A percentile compares a stretch with the other conserved stretches of the same genome.
Conservation (phyloP, 1,284 basidiomycete genomes). For the Marasmius sp. region DNA sequence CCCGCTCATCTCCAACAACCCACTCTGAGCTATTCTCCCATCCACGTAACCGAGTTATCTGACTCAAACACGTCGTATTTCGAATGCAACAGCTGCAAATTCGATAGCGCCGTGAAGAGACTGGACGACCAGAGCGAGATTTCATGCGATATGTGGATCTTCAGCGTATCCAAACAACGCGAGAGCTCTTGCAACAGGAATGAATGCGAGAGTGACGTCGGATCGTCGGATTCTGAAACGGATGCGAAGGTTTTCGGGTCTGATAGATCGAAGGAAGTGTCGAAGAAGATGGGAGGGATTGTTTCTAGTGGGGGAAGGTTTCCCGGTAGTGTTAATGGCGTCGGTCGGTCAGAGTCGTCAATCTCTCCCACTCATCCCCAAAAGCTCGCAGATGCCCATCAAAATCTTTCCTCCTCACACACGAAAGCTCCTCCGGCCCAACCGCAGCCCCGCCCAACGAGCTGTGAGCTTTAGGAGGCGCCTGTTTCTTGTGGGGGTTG, state of each 20-base stretch:
- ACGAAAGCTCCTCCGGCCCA: constrained; percentile 70
- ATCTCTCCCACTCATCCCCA: constrained; percentile 75
- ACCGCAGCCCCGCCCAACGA: constrained; percentile 74
- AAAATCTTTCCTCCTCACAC: constrained; percentile 82
- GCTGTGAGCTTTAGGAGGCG: no score
- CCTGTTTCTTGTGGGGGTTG: constrained; percentile 80
- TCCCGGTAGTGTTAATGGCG: constrained; percentile 27
- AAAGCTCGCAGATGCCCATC: constrained; percentile 79
- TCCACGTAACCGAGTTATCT: constrained; percentile 84
- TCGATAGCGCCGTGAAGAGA: constrained; percentile 95
- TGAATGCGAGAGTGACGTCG: constrained; percentile 61
- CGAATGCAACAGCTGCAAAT: constrained; percentile 88
- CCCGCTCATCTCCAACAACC: no score
- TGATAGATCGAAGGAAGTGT: constrained; percentile 79
- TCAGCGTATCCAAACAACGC: constrained; percentile 91
- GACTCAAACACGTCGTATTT: constrained; percentile 78
- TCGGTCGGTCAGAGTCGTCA: constrained; percentile 24
- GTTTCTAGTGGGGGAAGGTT: constrained; percentile 70
- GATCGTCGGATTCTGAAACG: constrained; percentile 72
- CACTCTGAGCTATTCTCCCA: constrained; percentile 73
- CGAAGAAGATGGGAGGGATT: constrained; percentile 84
- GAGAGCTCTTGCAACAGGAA: constrained; percentile 89
- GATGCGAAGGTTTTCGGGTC: constrained; percentile 82
- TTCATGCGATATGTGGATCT: constrained; percentile 93
- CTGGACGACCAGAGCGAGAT: constrained; percentile 89